These are phyloP conservation scores for Pseudopyricularia cyperi DNA, from an alignment of 2,329 filamentous ascomycete species.

Conservation along the genomic window DNA sequence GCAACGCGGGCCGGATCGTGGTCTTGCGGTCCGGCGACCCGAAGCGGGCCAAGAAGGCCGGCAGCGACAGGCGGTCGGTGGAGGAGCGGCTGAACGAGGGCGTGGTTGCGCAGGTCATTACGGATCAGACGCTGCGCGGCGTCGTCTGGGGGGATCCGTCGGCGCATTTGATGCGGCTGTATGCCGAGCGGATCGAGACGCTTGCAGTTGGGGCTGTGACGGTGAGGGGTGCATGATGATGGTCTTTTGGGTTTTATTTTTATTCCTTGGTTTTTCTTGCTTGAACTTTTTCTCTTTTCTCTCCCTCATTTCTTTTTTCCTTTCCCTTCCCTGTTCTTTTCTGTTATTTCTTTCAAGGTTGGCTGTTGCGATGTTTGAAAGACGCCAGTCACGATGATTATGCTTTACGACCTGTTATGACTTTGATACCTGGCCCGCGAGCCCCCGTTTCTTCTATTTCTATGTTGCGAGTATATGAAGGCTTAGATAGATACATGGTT, in stretches of 20 bases:
- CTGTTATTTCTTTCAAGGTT: not conserved
- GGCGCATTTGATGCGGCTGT: constrained; percentile 69
- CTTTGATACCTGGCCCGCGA: not conserved
- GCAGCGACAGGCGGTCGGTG: constrained; percentile 26
- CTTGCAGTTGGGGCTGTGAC: constrained; percentile 59
- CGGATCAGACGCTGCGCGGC: constrained; percentile 52
- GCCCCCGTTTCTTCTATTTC: not conserved
- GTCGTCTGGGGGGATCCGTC: constrained; percentile 74
- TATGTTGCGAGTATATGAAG: not conserved
- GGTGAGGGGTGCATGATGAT: constrained; percentile 12
- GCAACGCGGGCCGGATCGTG: constrained; percentile 57
- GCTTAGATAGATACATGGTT: not conserved
- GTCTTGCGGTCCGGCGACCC: constrained; percentile 44
- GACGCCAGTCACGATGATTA: not conserved
- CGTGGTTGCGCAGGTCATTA: constrained; percentile 55
- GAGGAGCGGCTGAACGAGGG: constrained; percentile 40
- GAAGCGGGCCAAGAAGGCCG: constrained; percentile 20
- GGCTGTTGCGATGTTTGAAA: not conserved
- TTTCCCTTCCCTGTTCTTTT: not conserved
- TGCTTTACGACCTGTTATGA: not conserved
- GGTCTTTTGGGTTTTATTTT: not conserved
- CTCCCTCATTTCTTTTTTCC: not conserved
- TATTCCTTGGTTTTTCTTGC: not conserved
- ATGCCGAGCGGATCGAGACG: constrained; percentile 56
- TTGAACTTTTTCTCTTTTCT: not conserved